Conservation (phyloP, 2,329 filamentous ascomycete genomes). For the Ceratocystis diversiconidia region DNA sequence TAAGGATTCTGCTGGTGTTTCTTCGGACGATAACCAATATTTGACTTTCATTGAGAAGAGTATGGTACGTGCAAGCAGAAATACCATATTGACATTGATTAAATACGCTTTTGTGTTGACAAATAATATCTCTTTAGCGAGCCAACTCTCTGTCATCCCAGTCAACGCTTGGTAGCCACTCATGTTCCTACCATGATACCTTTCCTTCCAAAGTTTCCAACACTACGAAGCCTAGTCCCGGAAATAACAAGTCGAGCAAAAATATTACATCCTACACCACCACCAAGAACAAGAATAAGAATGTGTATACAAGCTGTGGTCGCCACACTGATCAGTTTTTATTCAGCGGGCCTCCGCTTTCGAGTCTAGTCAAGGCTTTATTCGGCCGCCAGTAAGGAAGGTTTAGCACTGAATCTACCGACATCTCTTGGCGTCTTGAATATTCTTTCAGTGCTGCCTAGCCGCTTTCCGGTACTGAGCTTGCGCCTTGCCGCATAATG, state of each 20-base stretch:
- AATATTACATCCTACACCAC: slow-evolving; percentile 20
- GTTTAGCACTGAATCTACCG: too few relatives aligned
- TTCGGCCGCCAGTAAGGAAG: slow-evolving; percentile 21
- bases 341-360: slow-evolving; percentile 35
- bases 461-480: too few relatives aligned
- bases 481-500: too few relatives aligned
- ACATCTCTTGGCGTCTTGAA: too few relatives aligned
- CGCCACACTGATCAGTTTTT: slow-evolving; percentile 41
- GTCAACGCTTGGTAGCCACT: background rate
- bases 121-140: background rate
- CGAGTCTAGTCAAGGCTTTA: slow-evolving; percentile 31
- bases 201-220: background rate
- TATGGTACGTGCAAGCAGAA: slow-evolving; percentile 3
- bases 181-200: background rate
- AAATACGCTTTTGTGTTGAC: too few relatives aligned
- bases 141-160: slow-evolving; percentile 12
- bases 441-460: too few relatives aligned
- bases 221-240: slow-evolving; percentile 14
- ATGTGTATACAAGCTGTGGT: slow-evolving; percentile 41
- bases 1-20: background rate
- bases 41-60: slow-evolving; percentile 10
- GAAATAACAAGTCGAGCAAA: background rate
- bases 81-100: too few relatives aligned
- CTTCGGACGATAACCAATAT: slow-evolving; percentile 3
- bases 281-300: slow-evolving; percentile 26